Evolutionary conservation across 306 rosid species (phyloP), one percentile per base, ranked within the genome.

Genomic region (Gleditsia sinensis): DNA sequence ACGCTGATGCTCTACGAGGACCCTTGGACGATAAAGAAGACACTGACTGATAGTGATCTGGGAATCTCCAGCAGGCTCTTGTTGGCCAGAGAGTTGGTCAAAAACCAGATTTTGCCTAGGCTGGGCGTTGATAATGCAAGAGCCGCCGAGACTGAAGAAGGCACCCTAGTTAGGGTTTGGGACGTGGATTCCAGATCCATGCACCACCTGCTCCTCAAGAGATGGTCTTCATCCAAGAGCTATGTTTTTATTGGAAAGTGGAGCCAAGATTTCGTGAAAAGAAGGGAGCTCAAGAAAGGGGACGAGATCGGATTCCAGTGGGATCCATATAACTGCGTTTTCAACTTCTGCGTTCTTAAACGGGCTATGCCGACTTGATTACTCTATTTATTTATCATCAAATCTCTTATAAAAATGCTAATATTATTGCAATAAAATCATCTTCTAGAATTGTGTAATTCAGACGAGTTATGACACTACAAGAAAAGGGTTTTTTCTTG

Each of bases 231-330:
- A 0, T 61, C 67, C 0, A 61, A 50, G 57, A 27, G 65, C 25
- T 78, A 70, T 43, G 49, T 71, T 3, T 40, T 70, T 9, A 28
- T 34, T 0, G 66, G 49, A 0, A 61, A n/a, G 24, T 80, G 84
- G 84, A 37, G 2, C 39, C 20, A 63, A 4, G 62, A 60, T n/a
- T 69, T 69, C n/a, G 69, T 80, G 36, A 10, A 9, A 1, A 24
- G 77, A 25, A 69, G 76, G 24, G 46, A 62, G 1, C 6, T 75
- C n/a, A 68, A 80, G 53, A 8, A 59, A 37, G 65, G 40, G 2
- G 74, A 75, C 28, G 55, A n/a, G 36, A 48, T 80, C 53, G 73
- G 80, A 6, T 27, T 80, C 40, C 51, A 68, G n/a, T 61, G 55
- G 80, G 63, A 69, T 16, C 12, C 62, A 4, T 25, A 4, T 27